Base-by-base conservation (phyloP, 2,329 filamentous ascomycete genomes). In the Talaromyces rugulosus region DNA sequence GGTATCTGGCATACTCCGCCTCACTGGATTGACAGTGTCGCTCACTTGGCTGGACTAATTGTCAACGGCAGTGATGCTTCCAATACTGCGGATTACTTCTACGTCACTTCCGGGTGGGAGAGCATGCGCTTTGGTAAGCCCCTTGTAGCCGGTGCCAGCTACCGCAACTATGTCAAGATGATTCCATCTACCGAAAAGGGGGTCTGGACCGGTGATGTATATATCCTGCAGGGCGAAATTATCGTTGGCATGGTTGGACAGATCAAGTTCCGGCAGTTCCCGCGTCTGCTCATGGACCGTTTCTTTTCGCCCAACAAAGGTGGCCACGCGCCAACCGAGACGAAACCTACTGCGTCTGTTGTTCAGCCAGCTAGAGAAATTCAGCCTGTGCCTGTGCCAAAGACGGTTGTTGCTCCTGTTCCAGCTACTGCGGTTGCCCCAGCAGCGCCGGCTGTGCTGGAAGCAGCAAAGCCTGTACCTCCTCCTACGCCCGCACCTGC, bases 31-130 rank as follows among this genome's bases (percentile, higher is more conserved):
- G 75, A 78, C 58, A 70, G 66, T 27, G 66, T 72, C 1, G 70
- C 68, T 28, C 74, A 77, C 42, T 34, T 76, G 16, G 69, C 69
- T 9, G 75, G 75, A 1, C 77, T 77, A 60, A 68, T 76, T 23
- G 69, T 74, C 62, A 78, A 77, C 62, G 74, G 69, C 3, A 68
- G 66, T 34, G 74, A 75, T 42, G 63, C 64, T 30, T 66, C 71
- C 44, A 66, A 67, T 27, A 63, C 68, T 9, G 69, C 70, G 23
- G 60, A 60, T 12, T 66, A 72, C 23, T 73, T 73, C 1, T 77
- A 69, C 60, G 69, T 77, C 60, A 72, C 70, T 34, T 70, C 75
- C 52, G 75, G 75, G 4, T 75, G 75, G 65, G 66, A 68, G 5
- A 63, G 66, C 5, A 66, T 75, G 60, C 73, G 66, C 33, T 64